Base-by-base conservation (phyloP, 78 protist genomes). In the Goniomonas avonlea region DNA sequence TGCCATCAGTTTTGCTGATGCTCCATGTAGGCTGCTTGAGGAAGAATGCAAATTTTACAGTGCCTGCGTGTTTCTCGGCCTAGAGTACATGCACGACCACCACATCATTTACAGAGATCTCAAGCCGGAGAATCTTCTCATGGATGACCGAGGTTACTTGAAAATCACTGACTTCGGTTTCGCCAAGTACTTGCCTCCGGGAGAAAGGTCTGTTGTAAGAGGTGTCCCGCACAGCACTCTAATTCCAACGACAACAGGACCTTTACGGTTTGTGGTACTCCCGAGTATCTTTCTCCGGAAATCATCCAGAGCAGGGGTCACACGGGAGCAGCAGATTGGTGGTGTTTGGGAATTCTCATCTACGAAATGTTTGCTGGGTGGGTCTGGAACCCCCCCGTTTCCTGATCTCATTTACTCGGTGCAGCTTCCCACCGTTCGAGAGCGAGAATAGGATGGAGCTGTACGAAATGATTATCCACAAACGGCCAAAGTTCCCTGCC, bases 381-480 rank as follows among this genome's bases (percentile, higher is more conserved):
- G 50, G n/a, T 43, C 50, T 43, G 8, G 8, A 8, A 8, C 11
- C 11, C 27, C 55, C 65, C 5, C 56, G 73, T 27, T 35, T 77
- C 47, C 48, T 77, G 25, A 77, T 55, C 29, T 55, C 23, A 2
- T 43, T 34, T 41, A 7, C 41, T 9, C 25, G 2, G 21, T 7
- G 43, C 21, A 11, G 92, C 21, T 78, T 71, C 77, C 90, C 90
- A 23, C 99, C 99, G 5, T 96, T 93, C 82, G 87, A 53, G 55
- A 96, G 88, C 81, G 93, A 85, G 43, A 71, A 84, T 73, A 94
- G 92, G 23, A 83, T 85, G 75, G 77, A 56, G 3, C 91, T 89
- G 35, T 91, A 89, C 77, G 83, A 91, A 73, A 88, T 88, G 83
- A 96, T 96, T n/a, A n/a, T n/a, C n/a, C n/a, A n/a, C n/a, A n/a